Evolutionary conservation across 2,329 filamentous ascomycete genomes (phyloP).

Genomic region (Colletotrichum agaves): DNA sequence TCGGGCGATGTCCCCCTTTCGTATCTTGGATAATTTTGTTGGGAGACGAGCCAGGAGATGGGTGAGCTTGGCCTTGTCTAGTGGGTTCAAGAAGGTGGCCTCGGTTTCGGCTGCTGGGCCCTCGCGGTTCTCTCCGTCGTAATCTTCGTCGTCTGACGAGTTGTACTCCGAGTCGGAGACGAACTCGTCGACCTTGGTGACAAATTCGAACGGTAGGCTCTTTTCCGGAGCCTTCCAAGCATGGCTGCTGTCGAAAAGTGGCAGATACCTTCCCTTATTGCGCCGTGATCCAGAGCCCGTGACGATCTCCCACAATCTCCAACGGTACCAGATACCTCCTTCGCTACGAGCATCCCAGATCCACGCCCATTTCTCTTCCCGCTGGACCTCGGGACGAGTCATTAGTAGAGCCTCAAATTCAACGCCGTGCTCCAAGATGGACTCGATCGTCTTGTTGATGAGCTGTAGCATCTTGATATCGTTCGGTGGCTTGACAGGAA

Average conservation of each 20-base stretch:
- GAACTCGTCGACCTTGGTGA: conserved; percentile 80
- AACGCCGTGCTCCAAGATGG: conserved; percentile 80
- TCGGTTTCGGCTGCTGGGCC: conserved; percentile 60
- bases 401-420: conserved; percentile 94
- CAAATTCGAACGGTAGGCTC: conserved; percentile 82
- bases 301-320: conserved; percentile 89
- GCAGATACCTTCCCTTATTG: conserved; percentile 64
- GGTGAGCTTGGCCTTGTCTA: conserved; percentile 85
- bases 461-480: conserved; percentile 83
- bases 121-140: conserved; percentile 66
- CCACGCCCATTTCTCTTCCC: conserved; percentile 93
- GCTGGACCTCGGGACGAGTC: conserved; percentile 84
- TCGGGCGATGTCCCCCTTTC: conserved; percentile 86
- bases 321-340: conserved; percentile 91
- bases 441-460: conserved; percentile 89
- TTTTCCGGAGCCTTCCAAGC: conserved; percentile 82
- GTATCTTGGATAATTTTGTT: conserved; percentile 76
- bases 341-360: conserved; percentile 85
- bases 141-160: conserved; percentile 85
- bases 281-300: conserved; percentile 66
- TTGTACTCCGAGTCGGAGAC: conserved; percentile 87
- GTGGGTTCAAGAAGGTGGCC: conserved; percentile 78
- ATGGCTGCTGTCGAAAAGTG: conserved; percentile 80
- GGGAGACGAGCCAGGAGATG: conserved; percentile 88
- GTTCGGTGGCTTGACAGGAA: conserved; percentile 78